Percentiles rank a stretch among this genome's conserved stretches.
phyloP scores from a whole-genome alignment of 768 basidiomycete genomes.

The Hygrocybe punicea region DNA sequence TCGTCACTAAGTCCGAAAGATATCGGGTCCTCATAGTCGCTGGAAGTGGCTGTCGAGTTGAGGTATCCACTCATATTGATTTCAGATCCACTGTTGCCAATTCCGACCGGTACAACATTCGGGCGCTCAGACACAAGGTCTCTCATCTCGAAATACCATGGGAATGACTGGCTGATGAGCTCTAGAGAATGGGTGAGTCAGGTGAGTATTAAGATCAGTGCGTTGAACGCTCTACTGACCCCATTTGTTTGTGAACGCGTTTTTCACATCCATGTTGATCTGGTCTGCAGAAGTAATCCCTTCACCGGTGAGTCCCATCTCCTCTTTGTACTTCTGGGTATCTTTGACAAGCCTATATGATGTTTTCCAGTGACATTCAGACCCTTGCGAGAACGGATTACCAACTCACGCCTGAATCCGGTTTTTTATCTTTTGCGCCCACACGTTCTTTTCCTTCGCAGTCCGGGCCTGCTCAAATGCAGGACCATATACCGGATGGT shows the following conservation, averaged over 20 bases:
- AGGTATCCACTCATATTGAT: neutral
- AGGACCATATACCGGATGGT: conserved; percentile 11
- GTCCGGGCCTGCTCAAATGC: neutral
- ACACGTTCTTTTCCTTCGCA: neutral
- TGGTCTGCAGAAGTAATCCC: conserved; percentile 14
- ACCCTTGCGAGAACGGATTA: neutral
- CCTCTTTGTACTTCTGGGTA: neutral
- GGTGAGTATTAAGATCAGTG: neutral
- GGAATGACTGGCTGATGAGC: neutral
- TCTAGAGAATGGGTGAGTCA: neutral
- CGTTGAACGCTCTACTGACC: neutral
- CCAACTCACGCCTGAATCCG: conserved; percentile 1
- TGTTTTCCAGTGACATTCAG: neutral
- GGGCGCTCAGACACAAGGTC: conserved; percentile 1
- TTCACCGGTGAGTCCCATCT: conserved; percentile 15
- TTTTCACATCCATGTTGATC: conserved; percentile 12
- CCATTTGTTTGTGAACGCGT: conserved; percentile 13
- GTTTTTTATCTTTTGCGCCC: conserved; percentile 7
- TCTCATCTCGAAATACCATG: conserved; percentile 4
- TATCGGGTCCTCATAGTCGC: neutral
- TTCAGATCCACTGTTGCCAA: neutral
- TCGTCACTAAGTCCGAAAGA: neutral
- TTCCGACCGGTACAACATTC: conserved; percentile 1
- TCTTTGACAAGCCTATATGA: neutral
- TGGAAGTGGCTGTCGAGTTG: neutral